Evolutionary conservation across 129 eudicot species (phyloP).

Genomic region (Erigeron canadensis): DNA sequence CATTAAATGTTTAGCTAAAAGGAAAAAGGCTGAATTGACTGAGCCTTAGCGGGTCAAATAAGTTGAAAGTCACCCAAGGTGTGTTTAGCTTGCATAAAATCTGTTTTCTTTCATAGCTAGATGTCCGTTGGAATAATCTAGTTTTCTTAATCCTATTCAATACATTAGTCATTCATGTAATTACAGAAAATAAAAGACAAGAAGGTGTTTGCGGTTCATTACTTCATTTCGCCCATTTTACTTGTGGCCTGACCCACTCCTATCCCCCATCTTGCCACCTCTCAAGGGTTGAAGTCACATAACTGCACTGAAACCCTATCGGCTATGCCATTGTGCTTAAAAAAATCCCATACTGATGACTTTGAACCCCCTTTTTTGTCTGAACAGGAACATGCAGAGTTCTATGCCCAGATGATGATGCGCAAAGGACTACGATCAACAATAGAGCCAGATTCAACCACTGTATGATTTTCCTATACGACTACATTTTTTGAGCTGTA

Average conservation of each 20-base stretch:
- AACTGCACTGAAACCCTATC: conserved; percentile 3
- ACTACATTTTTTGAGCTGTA: conserved; percentile 23
- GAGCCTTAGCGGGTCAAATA: neutral
- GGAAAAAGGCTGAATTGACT: neutral
- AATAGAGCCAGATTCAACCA: conserved; percentile 51
- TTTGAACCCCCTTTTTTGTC: neutral
- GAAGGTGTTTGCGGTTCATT: neutral
- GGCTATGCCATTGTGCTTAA: neutral
- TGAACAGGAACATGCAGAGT: conserved; percentile 64
- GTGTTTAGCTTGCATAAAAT: neutral
- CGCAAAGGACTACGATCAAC: conserved; percentile 50
- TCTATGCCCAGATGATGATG: conserved; percentile 55
- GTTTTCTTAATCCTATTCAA: neutral
- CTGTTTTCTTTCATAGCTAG: neutral
- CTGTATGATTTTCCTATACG: conserved; percentile 32
- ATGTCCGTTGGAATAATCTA: neutral
- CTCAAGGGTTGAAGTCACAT: neutral
- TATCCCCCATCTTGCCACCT: neutral
- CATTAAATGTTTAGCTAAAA: neutral
- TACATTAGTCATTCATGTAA: neutral
- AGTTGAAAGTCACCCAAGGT: neutral
- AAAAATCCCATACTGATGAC: neutral
- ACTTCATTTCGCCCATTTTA: neutral
- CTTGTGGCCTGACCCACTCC: neutral
- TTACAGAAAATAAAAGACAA: neutral